These are phyloP conservation scores for Macrophomina phaseolina DNA, from an alignment of 2,329 filamentous ascomycete species.

Conservation along the genomic window DNA sequence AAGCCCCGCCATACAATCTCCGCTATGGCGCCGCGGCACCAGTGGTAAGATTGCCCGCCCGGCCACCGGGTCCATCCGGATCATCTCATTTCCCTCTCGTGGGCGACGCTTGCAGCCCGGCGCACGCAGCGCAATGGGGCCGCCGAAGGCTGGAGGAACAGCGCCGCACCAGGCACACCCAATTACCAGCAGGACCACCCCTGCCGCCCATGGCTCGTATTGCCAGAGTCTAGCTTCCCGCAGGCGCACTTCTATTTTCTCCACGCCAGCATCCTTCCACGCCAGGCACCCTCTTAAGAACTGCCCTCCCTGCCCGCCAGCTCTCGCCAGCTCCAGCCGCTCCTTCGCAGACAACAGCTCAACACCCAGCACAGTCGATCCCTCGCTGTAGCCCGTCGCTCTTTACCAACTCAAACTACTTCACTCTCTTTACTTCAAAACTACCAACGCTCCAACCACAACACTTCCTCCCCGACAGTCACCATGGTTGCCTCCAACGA, in stretches of 20 bases:
- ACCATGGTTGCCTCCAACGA: slow-evolving; percentile 44
- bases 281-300: slow-evolving; percentile 4
- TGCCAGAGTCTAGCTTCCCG: slow-evolving; percentile 8
- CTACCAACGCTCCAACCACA: slow-evolving; percentile 27
- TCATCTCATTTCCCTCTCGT: slow-evolving; percentile 19
- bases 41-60: slow-evolving; percentile 2
- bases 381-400: slow-evolving; percentile 30
- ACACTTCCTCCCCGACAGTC: slow-evolving; percentile 23
- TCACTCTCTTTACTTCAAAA: slow-evolving; percentile 21
- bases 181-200: neutral
- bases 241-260: slow-evolving; percentile 24
- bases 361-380: neutral
- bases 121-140: slow-evolving; percentile 17
- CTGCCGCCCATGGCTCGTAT: slow-evolving; percentile 16
- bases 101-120: slow-evolving; percentile 6
- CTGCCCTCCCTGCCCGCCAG: neutral
- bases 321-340: slow-evolving; percentile 19
- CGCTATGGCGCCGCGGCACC: slow-evolving; percentile 13
- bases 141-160: slow-evolving; percentile 9
- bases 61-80: slow-evolving; percentile 15
- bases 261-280: neutral
- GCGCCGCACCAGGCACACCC: slow-evolving; percentile 10
- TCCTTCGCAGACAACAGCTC: slow-evolving; percentile 12
- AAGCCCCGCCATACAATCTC: slow-evolving; percentile 22
- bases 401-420: slow-evolving; percentile 28